Evolutionary conservation across 2,329 filamentous ascomycete species (phyloP), one percentile per base, ranked within the genome.

Genomic region (Incumbomyces lentus): DNA sequence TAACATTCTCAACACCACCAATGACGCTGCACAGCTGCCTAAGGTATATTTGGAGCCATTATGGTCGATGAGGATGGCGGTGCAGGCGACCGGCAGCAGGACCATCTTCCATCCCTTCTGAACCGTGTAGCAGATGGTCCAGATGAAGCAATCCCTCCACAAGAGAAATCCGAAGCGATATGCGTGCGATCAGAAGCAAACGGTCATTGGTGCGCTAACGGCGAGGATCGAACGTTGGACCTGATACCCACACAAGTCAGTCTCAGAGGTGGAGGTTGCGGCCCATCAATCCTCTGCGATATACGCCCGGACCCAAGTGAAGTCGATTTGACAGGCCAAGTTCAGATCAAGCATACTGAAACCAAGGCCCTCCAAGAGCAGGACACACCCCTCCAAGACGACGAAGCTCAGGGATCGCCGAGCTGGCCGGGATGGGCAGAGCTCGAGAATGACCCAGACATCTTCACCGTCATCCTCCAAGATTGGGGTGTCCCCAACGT

Each of bases 371-470:
- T 16, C 22, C 22, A 26, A 26, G 22, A 26, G 22, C 22, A 26
- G 8, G 19, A 26, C 16, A 18, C 38, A 5, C 1, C 16, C 38
- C 14, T 51, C 48, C 8, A 4, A 26, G 55, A 55, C 53, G 53
- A 53, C 32, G 39, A 37, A 14, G 11, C 71, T 77, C 40, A 82
- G 36, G 31, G 33, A 17, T 4, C 29, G 2, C 18, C 71, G 77
- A 41, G 82, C 83, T 71, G 68, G 70, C 65, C 64, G 55, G 70
- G 70, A 18, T 90, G 84, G 79, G 76, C 82, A 48, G 88, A 95
- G 59, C 74, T 96, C 41, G 88, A 95, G 64, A 94, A 87, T 6
- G 88, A 95, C 52, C 89, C 89, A 6, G 86, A 87, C 65, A 81
- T 89, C 57, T 95, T 96, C 70, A 92, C 88, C 58, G 78, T 80